Base-by-base conservation (phyloP, 2,329 filamentous ascomycete species). In the Talaromyces sp. region DNA sequence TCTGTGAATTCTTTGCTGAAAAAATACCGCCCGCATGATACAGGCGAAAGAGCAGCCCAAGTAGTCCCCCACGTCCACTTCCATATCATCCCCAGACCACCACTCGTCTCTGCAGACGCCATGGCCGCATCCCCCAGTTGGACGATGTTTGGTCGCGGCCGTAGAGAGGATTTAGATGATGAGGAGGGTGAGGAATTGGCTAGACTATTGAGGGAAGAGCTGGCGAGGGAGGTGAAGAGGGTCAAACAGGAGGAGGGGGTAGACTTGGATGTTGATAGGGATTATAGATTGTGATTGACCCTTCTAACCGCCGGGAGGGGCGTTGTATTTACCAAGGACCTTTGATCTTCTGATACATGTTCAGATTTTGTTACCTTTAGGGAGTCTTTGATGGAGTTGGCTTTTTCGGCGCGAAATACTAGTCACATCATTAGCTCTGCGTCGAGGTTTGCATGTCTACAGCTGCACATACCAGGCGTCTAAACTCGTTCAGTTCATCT, bases 41-140 rank as follows among this genome's bases (percentile, higher is more conserved):
- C 67, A 86, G 86, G 93, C 16, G 88, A 88, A 3, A 86, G 92
- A 35, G 93, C 93, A 1, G 92, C 92, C 1, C 93, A 98, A 78
- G 92, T 96, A 16, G 92, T 98, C 1, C 89, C 90, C 23, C 93
- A 98, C 75, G 88, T 96, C 56, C 93, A 99, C 76, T 98, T 96
- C 74, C 95, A 99, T 70, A 84, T 98, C 59, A 96, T 99, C 37
- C 93, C 93, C 0, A 81, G 93, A 40, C 92, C 93, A 52, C 72
- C 76, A 1, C 50, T 63, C 25, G 31, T 56, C 39, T 60, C 62
- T 50, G 42, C 58, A 33, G 72, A 76, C 37, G 59, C 63, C 50
- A 65, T 63, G 37, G 71, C 35, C 14, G 60, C 52, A 28, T 61
- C 66, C 25, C 67, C 67, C 55, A 73, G 73, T 58, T 80, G 76